Conservation (phyloP, 2,329 filamentous ascomycete species). For the Penicillium fuscoglaucum region DNA sequence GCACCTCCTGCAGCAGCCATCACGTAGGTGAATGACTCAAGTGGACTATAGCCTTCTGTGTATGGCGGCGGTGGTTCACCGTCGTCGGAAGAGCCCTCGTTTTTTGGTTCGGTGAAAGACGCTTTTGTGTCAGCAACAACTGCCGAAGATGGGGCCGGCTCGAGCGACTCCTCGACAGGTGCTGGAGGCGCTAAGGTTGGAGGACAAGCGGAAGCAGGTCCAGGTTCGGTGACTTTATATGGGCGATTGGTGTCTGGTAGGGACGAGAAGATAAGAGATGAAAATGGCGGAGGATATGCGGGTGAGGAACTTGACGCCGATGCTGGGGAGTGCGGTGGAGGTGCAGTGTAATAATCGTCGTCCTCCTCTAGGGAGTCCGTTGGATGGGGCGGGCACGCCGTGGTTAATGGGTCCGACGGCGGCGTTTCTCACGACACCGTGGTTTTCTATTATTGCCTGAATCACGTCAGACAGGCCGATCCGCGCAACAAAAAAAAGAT, state of each 20-base stretch:
- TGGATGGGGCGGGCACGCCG: slow-evolving; percentile 45
- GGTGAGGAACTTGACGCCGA: slow-evolving; percentile 55
- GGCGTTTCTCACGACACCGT: slow-evolving; percentile 36
- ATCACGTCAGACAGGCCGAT: slow-evolving; percentile 1
- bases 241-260: slow-evolving; percentile 39
- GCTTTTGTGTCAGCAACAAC: slow-evolving; percentile 76
- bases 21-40: slow-evolving; percentile 89
- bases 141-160: slow-evolving; percentile 47
- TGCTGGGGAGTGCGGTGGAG: slow-evolving; percentile 42
- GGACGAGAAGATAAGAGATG: slow-evolving; percentile 60
- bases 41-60: slow-evolving; percentile 86
- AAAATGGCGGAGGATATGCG: slow-evolving; percentile 61
- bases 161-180: slow-evolving; percentile 51
- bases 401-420: slow-evolving; percentile 39
- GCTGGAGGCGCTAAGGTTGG: slow-evolving; percentile 55
- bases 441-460: slow-evolving; percentile 16
- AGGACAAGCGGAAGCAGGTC: slow-evolving; percentile 47
- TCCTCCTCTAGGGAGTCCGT: slow-evolving; percentile 44
- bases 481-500: background rate
- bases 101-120: slow-evolving; percentile 80
- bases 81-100: slow-evolving; percentile 70
- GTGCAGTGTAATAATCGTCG: slow-evolving; percentile 41
- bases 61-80: slow-evolving; percentile 94
- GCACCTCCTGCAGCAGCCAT: slow-evolving; percentile 98
- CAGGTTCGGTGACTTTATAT: slow-evolving; percentile 50